Conservation (phyloP, 352 stramenopile species). For the Stephanocyclus meneghinianus region DNA sequence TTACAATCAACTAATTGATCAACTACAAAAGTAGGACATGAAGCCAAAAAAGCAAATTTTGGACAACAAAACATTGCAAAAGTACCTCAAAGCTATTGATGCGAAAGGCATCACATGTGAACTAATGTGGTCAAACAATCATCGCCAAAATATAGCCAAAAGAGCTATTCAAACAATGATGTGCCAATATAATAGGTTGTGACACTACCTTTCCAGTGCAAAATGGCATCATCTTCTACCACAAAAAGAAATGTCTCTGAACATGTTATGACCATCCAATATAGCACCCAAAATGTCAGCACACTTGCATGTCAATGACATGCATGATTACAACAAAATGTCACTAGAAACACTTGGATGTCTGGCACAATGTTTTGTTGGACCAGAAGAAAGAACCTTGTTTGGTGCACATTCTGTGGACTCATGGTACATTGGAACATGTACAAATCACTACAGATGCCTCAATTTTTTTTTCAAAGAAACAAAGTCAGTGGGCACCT, state of each 20-base stretch:
- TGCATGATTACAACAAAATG: conserved; percentile 40
- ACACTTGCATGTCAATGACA: conserved; percentile 13
- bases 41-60: conserved; percentile 9
- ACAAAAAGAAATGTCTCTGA: conserved; percentile 38
- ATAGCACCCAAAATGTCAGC: conserved; percentile 46
- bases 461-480: neutral
- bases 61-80: conserved; percentile 5
- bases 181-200: conserved; percentile 22
- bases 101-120: conserved; percentile 26
- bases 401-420: conserved; percentile 27
- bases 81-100: neutral
- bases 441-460: conserved; percentile 46
- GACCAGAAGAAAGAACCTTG: conserved; percentile 16
- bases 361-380: conserved; percentile 20
- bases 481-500: neutral
- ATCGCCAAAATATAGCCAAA: conserved; percentile 49
- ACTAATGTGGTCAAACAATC: conserved; percentile 25
- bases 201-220: conserved; percentile 39
- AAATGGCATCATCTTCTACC: conserved; percentile 37
- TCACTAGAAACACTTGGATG: conserved; percentile 42
- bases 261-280: conserved; percentile 33
- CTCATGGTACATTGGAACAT: conserved; percentile 41
- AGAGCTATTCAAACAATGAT: conserved; percentile 33
- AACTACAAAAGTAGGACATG: conserved; percentile 5
- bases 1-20: neutral